A percentile compares a stretch with the other conserved stretches of the same genome.
phyloP scores from a whole-genome alignment of 148 eudicot genomes.

The Rhododendron simsii region DNA sequence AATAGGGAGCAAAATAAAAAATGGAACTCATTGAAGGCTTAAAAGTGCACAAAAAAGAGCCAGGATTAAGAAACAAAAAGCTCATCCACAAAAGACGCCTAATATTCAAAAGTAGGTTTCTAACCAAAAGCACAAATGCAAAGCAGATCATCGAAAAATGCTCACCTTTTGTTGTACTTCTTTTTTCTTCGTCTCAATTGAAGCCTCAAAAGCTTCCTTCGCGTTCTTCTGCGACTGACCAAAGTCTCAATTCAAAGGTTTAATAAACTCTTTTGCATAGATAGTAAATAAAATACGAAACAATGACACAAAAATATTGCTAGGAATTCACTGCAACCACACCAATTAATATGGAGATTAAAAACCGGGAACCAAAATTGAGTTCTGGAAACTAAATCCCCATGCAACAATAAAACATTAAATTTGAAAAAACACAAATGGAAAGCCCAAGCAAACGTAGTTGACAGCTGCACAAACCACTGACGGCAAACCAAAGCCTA shows the following conservation, averaged over 20 bases:
- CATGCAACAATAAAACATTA: too few species aligned
- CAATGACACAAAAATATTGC: background rate
- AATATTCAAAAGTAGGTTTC: background rate
- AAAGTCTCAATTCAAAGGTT: background rate
- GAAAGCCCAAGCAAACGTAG: too few species aligned
- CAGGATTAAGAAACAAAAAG: background rate
- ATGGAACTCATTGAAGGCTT: too few species aligned
- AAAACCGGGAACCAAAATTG: background rate
- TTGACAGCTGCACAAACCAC: too few species aligned
- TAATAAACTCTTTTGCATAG: background rate
- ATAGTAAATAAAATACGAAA: background rate
- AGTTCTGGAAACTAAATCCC: background rate
- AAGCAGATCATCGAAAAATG: background rate
- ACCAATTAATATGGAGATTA: background rate
- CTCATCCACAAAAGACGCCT: background rate
- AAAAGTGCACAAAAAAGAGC: background rate
- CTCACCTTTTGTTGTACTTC: background rate
- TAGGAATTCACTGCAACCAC: background rate
- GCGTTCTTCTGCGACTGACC: background rate
- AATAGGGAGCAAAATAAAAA: too few species aligned
- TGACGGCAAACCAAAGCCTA: too few species aligned
- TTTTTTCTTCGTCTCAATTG: background rate
- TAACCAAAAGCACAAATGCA: background rate
- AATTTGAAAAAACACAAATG: too few species aligned
- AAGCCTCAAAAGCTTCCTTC: background rate